Percentiles rank a stretch among this genome's conserved stretches.
Conservation (phyloP, 345 rosid species). For the Arabis alpina region DNA sequence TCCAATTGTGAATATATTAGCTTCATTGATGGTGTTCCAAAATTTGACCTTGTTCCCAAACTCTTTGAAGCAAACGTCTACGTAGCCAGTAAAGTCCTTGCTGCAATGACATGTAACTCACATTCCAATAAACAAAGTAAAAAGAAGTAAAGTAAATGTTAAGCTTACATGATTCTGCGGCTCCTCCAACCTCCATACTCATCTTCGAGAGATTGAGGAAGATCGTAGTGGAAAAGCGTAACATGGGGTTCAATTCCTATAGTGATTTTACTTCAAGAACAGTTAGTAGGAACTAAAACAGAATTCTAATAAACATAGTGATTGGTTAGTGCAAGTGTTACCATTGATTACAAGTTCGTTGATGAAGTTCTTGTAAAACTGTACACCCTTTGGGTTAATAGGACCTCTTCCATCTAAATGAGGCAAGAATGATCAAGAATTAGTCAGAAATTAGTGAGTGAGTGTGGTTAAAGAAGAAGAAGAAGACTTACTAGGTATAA, state of each 20-base stretch:
- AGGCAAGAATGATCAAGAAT: background rate
- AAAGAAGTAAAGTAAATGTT: background rate
- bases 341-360: conserved; percentile 53
- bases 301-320: too few relatives aligned
- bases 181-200: conserved; percentile 74
- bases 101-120: background rate
- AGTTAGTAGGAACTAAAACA: background rate
- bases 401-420: conserved; percentile 60
- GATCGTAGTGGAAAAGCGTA: conserved; percentile 56
- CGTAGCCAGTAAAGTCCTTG: background rate
- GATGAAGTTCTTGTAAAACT: conserved; percentile 56
- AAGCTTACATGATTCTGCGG: conserved; percentile 54
- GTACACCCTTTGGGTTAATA: conserved; percentile 56
- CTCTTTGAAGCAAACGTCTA: conserved; percentile 55
- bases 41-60: conserved; percentile 62
- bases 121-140: background rate
- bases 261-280: background rate
- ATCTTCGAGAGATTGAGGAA: conserved; percentile 67
- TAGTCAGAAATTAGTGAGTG: too few relatives aligned
- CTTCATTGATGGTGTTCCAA: conserved; percentile 75
- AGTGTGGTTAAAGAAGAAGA: too few relatives aligned
- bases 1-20: conserved; percentile 49
- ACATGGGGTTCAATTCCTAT: conserved; percentile 67
- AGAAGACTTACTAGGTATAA: conserved; percentile 60
- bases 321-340: conserved; percentile 1